Base-by-base conservation (phyloP, 2,329 filamentous ascomycete genomes). In the Fusarium duplospermum region DNA sequence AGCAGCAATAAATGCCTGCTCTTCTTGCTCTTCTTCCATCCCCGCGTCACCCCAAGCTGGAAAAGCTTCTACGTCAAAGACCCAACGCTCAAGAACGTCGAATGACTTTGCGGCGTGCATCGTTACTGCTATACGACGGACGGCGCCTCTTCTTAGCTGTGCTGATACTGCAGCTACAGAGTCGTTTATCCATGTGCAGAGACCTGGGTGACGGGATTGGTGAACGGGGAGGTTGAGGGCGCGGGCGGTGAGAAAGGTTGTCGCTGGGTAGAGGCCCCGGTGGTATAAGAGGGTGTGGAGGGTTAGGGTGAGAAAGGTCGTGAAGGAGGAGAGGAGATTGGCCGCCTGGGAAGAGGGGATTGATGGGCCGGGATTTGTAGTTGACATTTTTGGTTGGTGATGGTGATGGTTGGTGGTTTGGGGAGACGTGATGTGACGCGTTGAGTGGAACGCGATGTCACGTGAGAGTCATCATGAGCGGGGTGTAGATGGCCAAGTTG, bases 231-330 rank as follows among this genome's bases (percentile, higher is more conserved):
- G 91, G 84, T 96, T 95, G 87, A 95, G 95, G 78, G 94, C 94
- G 73, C 93, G 90, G 42, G 92, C 90, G 47, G 92, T 90, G 67
- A 96, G 89, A 84, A 98, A 98, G 38, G 94, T 94, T 31, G 89
- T 84, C 58, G 85, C 83, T 0, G 95, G 94, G 82, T 98, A 98
- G 79, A 98, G 90, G 69, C 84, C 83, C 76, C 95, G 93, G 79
- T 96, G 91, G 86, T 92, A 96, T 76, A 98, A 90, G 77, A 98
- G 92, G 68, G 94, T 94, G 86, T 98, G 95, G 73, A 96, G 90
- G 77, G 93, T 90, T 71, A 96, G 91, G 70, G 92, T 93, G 65
- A 98, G 89, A 84, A 98, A 98, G 79, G 92, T 90, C 71, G 89
- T 90, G 83, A 97, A 95, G 61, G 91, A 89, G 66, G 87, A 84